These are phyloP conservation scores for Hymenoscyphus fructigenus DNA, from an alignment of 2,329 filamentous ascomycete species.

Conservation along the genomic window DNA sequence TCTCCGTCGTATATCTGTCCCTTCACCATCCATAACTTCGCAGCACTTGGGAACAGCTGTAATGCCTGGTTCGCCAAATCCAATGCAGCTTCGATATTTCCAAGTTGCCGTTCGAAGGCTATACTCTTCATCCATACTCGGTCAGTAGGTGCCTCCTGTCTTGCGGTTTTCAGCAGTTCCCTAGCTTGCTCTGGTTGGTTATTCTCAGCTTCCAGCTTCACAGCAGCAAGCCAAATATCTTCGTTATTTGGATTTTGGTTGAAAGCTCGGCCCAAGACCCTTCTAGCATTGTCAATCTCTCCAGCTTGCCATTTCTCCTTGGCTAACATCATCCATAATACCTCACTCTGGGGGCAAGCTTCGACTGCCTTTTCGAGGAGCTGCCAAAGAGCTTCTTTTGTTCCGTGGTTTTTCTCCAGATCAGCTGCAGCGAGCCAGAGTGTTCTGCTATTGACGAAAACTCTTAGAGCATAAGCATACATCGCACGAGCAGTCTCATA, in stretches of 20 bases:
- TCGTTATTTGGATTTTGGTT: slow-evolving; percentile 95
- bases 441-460: slow-evolving; percentile 85
- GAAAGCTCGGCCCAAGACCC: slow-evolving; percentile 86
- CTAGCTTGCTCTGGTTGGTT: slow-evolving; percentile 79
- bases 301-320: slow-evolving; percentile 92
- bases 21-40: slow-evolving; percentile 98
- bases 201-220: slow-evolving; percentile 93
- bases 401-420: slow-evolving; percentile 85
- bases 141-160: slow-evolving; percentile 88
- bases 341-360: slow-evolving; percentile 86
- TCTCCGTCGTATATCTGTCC: slow-evolving; percentile 93
- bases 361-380: slow-evolving; percentile 92
- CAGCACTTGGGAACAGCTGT: slow-evolving; percentile 77
- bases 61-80: slow-evolving; percentile 86
- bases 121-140: slow-evolving; percentile 97
- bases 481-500: slow-evolving; percentile 93
- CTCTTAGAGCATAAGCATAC: slow-evolving; percentile 83
- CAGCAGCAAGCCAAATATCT: slow-evolving; percentile 94
- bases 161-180: slow-evolving; percentile 76
- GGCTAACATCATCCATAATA: slow-evolving; percentile 93
- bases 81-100: slow-evolving; percentile 75
- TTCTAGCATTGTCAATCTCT: slow-evolving; percentile 80
- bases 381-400: slow-evolving; percentile 76
- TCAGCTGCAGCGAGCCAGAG: slow-evolving; percentile 91
- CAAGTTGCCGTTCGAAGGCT: slow-evolving; percentile 84